A percentile compares a stretch with the other conserved stretches of the same genome.
These are phyloP conservation scores for Colletotrichum chlorophyti DNA, from an alignment of 2,329 filamentous ascomycete genomes.

Conservation along the genomic window DNA sequence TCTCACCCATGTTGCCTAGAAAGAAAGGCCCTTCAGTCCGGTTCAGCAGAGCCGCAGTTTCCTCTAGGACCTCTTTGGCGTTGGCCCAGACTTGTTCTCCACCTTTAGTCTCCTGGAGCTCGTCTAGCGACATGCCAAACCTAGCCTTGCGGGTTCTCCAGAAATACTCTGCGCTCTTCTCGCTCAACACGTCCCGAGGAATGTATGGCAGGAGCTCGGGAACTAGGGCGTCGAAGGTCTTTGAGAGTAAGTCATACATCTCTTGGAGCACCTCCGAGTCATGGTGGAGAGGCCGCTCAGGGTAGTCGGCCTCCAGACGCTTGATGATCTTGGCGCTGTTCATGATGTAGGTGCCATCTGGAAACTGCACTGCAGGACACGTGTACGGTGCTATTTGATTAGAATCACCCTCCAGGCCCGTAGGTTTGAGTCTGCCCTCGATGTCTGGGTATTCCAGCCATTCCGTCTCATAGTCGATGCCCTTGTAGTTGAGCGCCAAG, in stretches of 20 bases:
- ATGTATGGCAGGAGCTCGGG: constrained; percentile 56
- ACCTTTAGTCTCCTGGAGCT: constrained; percentile 54
- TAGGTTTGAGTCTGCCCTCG: constrained; percentile 55
- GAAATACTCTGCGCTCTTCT: constrained; percentile 62
- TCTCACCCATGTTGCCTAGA: constrained; percentile 56
- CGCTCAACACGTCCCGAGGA: constrained; percentile 56
- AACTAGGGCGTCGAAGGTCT: constrained; percentile 40
- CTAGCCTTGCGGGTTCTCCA: constrained; percentile 52
- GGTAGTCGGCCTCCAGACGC: constrained; percentile 64
- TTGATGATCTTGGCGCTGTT: constrained; percentile 68
- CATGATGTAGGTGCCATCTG: constrained; percentile 66
- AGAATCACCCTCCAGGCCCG: constrained; percentile 53
- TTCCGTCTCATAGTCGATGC: constrained; percentile 70
- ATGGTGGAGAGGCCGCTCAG: constrained; percentile 63
- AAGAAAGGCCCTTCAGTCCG: constrained; percentile 69
- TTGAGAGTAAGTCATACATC: constrained; percentile 48
- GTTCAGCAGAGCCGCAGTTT: constrained; percentile 54
- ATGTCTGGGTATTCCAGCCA: constrained; percentile 76
- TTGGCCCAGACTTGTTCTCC: constrained; percentile 57
- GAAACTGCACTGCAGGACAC: constrained; percentile 61
- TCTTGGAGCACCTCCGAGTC: constrained; percentile 56
- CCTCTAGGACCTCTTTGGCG: constrained; percentile 43
- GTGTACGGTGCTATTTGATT: constrained; percentile 51
- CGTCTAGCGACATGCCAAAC: constrained; percentile 59
- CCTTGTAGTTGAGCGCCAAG: constrained; percentile 71